phyloP scores from a whole-genome alignment of 164 flowering plant species.

The Sedum album region DNA sequence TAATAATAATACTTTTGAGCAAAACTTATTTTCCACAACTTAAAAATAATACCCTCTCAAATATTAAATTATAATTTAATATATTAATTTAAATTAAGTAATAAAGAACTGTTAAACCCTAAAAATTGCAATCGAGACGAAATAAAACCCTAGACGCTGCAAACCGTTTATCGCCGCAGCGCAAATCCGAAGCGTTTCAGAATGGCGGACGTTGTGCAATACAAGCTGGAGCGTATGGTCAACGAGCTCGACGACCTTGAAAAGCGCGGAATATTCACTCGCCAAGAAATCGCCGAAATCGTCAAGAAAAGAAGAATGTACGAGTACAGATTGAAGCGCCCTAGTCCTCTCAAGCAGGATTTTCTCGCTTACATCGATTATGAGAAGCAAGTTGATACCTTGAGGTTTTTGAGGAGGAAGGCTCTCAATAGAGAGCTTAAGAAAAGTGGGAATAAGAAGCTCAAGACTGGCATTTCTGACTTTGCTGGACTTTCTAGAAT shows the following conservation, averaged over 20 bases:
- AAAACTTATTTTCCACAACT: too few species aligned
- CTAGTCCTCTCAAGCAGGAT: constrained; percentile 66
- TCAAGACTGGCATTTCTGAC: constrained; percentile 56
- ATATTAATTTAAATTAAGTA: too few species aligned
- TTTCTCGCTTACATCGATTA: too few species aligned
- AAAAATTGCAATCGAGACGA: too few species aligned
- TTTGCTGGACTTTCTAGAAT: constrained; percentile 53
- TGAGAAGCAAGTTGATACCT: constrained; percentile 41
- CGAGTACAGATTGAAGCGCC: constrained; percentile 83
- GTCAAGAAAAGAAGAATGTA: constrained; percentile 36
- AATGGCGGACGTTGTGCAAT: constrained; percentile 4
- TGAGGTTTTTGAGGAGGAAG: constrained; percentile 21
- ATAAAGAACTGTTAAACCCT: too few species aligned
- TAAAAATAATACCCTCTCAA: too few species aligned
- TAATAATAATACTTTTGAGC: too few species aligned
- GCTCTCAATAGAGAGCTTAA: constrained; percentile 21
- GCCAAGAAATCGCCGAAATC: constrained; percentile 53
- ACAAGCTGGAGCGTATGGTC: constrained; percentile 5
- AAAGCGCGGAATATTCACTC: constrained; percentile 49
- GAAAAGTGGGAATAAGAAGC: constrained; percentile 21
- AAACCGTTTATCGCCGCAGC: too few species aligned
- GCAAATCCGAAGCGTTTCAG: neutral
- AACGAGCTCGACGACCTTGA: constrained; percentile 70
- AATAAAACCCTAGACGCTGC: too few species aligned
- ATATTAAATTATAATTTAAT: too few species aligned